Conservation (phyloP, 805 yeast species). For the Naumovozyma dairenensis region DNA sequence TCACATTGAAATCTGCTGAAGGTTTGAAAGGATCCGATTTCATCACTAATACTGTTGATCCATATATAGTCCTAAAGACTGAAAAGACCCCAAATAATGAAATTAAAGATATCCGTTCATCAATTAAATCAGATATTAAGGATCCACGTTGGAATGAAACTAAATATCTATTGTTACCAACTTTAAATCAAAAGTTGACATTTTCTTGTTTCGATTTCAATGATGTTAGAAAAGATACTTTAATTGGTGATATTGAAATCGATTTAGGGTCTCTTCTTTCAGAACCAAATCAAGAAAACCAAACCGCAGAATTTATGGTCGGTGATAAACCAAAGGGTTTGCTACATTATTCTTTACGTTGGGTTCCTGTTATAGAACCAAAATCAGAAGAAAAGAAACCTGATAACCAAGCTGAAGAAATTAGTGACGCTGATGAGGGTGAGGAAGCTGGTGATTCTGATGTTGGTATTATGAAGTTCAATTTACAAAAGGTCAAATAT, state of each 20-base stretch:
- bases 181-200: constrained; percentile 46
- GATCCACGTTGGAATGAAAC: constrained; percentile 62
- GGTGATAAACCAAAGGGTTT: constrained; percentile 46
- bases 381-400: constrained; percentile 14
- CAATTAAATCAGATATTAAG: constrained; percentile 44
- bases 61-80: constrained; percentile 42
- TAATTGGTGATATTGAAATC: constrained; percentile 42
- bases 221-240: constrained; percentile 45
- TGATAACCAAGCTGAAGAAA: constrained; percentile 7
- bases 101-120: constrained; percentile 36
- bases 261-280: constrained; percentile 54
- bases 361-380: constrained; percentile 28
- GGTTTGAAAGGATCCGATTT: constrained; percentile 35
- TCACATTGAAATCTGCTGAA: constrained; percentile 47
- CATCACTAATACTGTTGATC: constrained; percentile 41
- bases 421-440: constrained; percentile 23
- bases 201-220: constrained; percentile 47
- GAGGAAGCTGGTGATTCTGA: constrained; percentile 43
- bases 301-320: constrained; percentile 26
- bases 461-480: constrained; percentile 61
- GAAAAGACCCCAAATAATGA: constrained; percentile 38
- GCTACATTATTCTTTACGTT: constrained; percentile 44
- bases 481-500: constrained; percentile 48
- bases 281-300: constrained; percentile 27
- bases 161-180: constrained; percentile 46